A percentile compares a stretch with the other conserved stretches of the same genome.
phyloP scores from a whole-genome alignment of 2,329 filamentous ascomycete genomes.

The Talaromyces sp. region DNA sequence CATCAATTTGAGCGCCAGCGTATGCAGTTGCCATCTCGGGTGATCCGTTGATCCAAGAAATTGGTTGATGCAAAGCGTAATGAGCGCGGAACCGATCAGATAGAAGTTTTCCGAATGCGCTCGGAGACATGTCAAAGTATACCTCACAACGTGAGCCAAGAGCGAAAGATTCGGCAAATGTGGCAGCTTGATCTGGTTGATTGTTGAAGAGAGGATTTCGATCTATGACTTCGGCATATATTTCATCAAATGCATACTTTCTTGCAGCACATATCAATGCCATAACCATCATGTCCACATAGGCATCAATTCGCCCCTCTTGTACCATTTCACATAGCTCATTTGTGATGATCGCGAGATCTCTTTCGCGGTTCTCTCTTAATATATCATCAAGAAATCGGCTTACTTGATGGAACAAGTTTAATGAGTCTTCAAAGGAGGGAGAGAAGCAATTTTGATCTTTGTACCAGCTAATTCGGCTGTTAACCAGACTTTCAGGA shows the following conservation, averaged over 20 bases:
- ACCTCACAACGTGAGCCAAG: constrained; percentile 65
- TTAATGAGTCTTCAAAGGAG: constrained; percentile 34
- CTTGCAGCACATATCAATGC: constrained; percentile 61
- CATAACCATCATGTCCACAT: constrained; percentile 59
- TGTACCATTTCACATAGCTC: constrained; percentile 39
- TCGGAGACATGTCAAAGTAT: constrained; percentile 61
- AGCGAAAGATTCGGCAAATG: constrained; percentile 66
- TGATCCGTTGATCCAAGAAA: constrained; percentile 54
- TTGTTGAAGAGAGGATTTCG: constrained; percentile 64
- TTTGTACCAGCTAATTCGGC: constrained; percentile 47
- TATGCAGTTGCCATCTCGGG: constrained; percentile 55
- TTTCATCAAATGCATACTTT: constrained; percentile 62
- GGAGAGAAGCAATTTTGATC: constrained; percentile 44
- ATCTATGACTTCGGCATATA: constrained; percentile 65
- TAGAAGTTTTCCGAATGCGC: constrained; percentile 50
- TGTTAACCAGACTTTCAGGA: constrained; percentile 38
- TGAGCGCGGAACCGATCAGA: constrained; percentile 47
- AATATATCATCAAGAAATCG: constrained; percentile 31
- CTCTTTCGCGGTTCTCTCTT: constrained; percentile 31
- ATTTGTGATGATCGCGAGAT: constrained; percentile 42
- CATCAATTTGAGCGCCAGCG: constrained; percentile 56
- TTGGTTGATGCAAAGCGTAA: constrained; percentile 52
- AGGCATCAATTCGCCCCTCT: constrained; percentile 44
- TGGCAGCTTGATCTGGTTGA: constrained; percentile 65
- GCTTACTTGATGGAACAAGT: constrained; percentile 44